Evolutionary conservation across 768 basidiomycete species (phyloP).

Genomic region (Kwoniella heveanensis): DNA sequence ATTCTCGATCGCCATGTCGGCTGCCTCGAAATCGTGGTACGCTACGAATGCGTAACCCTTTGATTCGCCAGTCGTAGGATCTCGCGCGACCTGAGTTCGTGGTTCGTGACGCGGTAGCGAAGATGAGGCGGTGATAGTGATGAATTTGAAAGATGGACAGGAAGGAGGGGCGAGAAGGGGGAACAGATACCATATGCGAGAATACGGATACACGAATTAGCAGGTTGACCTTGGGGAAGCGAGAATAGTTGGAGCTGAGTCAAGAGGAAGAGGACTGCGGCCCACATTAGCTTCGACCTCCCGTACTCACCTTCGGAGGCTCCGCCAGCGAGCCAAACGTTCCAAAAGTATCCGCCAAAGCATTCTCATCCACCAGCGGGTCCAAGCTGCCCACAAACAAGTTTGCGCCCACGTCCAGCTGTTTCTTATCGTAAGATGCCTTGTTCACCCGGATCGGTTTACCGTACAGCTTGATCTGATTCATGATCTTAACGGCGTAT

Average conservation of each 20-base stretch:
- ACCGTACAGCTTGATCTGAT: slow-evolving; percentile 98
- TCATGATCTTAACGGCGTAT: slow-evolving; percentile 99
- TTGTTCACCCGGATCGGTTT: slow-evolving; percentile 99
- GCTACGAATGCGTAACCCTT: slow-evolving; percentile 98
- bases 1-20: slow-evolving; percentile 91
- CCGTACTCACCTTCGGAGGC: slow-evolving; percentile 53
- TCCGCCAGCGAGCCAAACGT: slow-evolving; percentile 64
- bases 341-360: slow-evolving; percentile 92
- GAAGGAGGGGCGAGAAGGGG: not conserved
- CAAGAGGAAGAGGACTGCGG: not conserved
- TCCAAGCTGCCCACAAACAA: slow-evolving; percentile 95
- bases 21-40: slow-evolving; percentile 95
- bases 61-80: slow-evolving; percentile 77
- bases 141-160: not conserved
- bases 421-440: slow-evolving; percentile 97
- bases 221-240: too few species aligned
- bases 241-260: too few species aligned
- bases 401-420: slow-evolving; percentile 96
- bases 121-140: not conserved
- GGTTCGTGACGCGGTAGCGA: slow-evolving; percentile 3
- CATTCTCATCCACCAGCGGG: slow-evolving; percentile 88
- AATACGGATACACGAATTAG: too few species aligned
- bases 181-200: not conserved
- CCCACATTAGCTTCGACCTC: not conserved
- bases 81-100: slow-evolving; percentile 94